Evolutionary conservation across 2,329 filamentous ascomycete genomes (phyloP).

Genomic region (Cucurbitaria berberidis): DNA sequence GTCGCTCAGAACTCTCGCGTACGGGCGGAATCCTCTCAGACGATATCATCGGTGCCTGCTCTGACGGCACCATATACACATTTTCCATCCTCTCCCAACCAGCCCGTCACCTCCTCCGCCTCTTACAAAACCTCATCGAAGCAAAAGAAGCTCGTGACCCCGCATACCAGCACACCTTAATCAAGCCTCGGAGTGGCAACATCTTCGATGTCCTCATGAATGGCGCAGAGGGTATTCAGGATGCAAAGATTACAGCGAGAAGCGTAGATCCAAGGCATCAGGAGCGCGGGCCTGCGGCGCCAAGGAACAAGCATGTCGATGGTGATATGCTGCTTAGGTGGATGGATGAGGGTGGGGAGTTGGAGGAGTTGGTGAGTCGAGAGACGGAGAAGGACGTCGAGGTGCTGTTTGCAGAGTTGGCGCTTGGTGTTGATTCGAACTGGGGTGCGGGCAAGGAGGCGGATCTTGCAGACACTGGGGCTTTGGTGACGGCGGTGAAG

Average conservation of each 20-base stretch:
- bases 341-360: constrained; percentile 31
- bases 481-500: constrained; percentile 9
- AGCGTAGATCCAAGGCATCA: constrained; percentile 36
- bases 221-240: constrained; percentile 26
- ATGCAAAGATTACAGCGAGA: constrained; percentile 21
- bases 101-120: constrained; percentile 71
- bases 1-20: constrained; percentile 22
- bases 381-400: constrained; percentile 28
- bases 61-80: constrained; percentile 59
- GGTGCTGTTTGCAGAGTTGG: constrained; percentile 34
- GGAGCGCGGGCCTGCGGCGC: constrained; percentile 15
- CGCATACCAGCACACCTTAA: constrained; percentile 13
- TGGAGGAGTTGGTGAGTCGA: constrained; percentile 17
- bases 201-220: constrained; percentile 34
- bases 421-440: constrained; percentile 12
- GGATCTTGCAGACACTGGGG: constrained; percentile 22
- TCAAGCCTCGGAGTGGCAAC: constrained; percentile 22
- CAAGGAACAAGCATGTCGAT: constrained; percentile 49
- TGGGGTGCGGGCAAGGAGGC: constrained; percentile 18
- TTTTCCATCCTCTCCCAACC: constrained; percentile 69
- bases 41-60: constrained; percentile 57
- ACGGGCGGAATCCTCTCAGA: constrained; percentile 50
- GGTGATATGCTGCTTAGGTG: constrained; percentile 50
- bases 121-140: constrained; percentile 70
- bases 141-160: constrained; percentile 23